Evolutionary conservation across 352 stramenopile species (phyloP), one percentile per base, ranked within the genome.

Genomic region (Phytophthora aleatoria): DNA sequence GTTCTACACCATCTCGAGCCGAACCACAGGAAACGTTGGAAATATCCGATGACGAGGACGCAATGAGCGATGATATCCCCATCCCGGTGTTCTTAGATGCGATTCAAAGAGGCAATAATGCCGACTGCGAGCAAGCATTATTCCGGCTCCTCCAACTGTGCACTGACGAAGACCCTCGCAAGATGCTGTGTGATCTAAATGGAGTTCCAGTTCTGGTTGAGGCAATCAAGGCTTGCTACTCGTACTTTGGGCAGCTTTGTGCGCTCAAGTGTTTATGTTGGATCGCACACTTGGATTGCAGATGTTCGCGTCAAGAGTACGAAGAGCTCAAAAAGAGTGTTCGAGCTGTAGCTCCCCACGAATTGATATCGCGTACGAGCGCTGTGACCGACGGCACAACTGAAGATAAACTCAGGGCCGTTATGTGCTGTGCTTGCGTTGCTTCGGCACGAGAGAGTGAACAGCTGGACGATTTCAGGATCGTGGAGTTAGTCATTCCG

Each of bases 171-270:
- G 41, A 44, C 31, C 30, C 16, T 26, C 53, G 41, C 11, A 27
- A 45, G 27, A 15, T 33, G 13, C 11, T 60, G 27, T 52, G 26
- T 24, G 53, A 60, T 13, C 9, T 36, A n/a, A 27, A 52, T 45
- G 41, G 42, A 35, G 16, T 44, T 43, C 20, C 30, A 2, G 53
- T 60, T 36, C 35, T 60, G 16, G 30, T 52, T 9, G 30, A 52
- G 10, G 12, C 31, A 16, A 31, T 38, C 24, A 36, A 57, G 24
- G 20, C 9, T 26, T 48, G 20, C 8, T 27, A 45, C 36, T 47
- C 50, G 20, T 48, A 57, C 24, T 57, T 57, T 47, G 50, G 50
- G 5, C 36, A 57, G 36, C 50, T 48, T n/a, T 48, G 33, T 26
- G 50, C 50, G 24, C 36, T 57, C 20, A 48, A 57, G 9, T 57